A percentile compares a stretch with the other conserved stretches of the same genome.
These are phyloP conservation scores for Aspergillus aculeatus DNA, from an alignment of 2,329 filamentous ascomycete species.

Conservation along the genomic window DNA sequence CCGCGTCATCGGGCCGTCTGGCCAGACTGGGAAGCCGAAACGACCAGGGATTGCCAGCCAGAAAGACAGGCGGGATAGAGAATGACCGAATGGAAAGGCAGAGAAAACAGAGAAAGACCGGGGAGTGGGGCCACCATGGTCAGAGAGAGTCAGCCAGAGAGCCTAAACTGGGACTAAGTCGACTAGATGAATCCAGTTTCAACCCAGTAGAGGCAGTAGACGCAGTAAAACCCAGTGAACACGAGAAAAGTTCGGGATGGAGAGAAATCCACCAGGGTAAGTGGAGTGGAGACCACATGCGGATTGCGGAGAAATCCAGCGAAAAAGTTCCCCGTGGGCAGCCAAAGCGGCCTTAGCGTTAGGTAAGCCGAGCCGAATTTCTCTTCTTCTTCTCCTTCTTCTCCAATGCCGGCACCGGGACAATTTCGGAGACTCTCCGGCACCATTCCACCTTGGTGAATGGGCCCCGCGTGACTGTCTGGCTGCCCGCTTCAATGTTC, in stretches of 20 bases:
- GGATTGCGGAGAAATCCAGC: neutral
- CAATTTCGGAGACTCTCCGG: slow-evolving; percentile 14
- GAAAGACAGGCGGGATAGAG: neutral
- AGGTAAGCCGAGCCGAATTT: neutral
- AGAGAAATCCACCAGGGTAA: neutral
- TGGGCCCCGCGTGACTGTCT: neutral
- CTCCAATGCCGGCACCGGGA: slow-evolving; percentile 7
- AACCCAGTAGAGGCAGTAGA: too few relatives aligned
- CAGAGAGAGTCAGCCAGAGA: neutral
- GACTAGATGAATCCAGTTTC: too few relatives aligned
- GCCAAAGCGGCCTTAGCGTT: neutral
- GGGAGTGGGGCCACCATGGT: slow-evolving; percentile 1
- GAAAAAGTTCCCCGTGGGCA: slow-evolving; percentile 11
- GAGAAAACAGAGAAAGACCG: neutral
- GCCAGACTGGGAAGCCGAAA: slow-evolving; percentile 4
- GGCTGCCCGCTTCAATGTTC: too few relatives aligned
- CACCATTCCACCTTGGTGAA: neutral
- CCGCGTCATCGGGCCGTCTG: slow-evolving; percentile 4
- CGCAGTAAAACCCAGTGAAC: neutral
- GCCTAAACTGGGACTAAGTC: too few relatives aligned
- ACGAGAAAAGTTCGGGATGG: neutral
- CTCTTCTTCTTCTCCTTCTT: neutral
- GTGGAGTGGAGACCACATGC: neutral
- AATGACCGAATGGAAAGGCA: neutral
- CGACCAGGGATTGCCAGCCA: neutral